These are phyloP conservation scores for Starmera pachycereana DNA, from an alignment of 805 yeast genomes.

Conservation along the genomic window DNA sequence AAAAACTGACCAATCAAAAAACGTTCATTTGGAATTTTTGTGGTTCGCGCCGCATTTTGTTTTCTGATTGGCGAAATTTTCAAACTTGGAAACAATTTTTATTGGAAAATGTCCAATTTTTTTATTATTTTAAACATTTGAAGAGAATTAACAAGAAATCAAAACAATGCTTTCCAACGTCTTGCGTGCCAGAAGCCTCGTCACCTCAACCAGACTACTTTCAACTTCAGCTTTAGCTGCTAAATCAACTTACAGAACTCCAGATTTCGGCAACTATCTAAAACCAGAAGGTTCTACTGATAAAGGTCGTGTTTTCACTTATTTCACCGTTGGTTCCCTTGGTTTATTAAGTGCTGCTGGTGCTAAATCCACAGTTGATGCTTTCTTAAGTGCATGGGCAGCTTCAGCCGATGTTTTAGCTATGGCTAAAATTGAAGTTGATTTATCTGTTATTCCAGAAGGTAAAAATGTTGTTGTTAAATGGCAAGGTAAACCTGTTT, in stretches of 20 bases:
- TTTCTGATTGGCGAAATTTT: too few relatives aligned
- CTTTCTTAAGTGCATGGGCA: conserved; percentile 85
- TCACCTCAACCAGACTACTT: conserved; percentile 20
- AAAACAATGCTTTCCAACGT: too few relatives aligned
- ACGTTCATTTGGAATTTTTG: too few relatives aligned
- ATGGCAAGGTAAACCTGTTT: conserved; percentile 99
- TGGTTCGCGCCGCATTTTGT: too few relatives aligned
- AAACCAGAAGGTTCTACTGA: conserved; percentile 63
- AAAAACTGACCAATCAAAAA: too few relatives aligned
- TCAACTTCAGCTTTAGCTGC: conserved; percentile 33
- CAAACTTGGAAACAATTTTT: too few relatives aligned
- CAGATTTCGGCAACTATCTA: conserved; percentile 77
- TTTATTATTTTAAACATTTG: too few relatives aligned
- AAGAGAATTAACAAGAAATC: too few relatives aligned
- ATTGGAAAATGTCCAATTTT: too few relatives aligned
- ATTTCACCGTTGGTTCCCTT: conserved; percentile 95
- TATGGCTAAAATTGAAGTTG: conserved; percentile 98
- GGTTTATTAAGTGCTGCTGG: conserved; percentile 89
- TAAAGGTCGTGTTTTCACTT: conserved; percentile 75
- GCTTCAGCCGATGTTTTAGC: conserved; percentile 99
- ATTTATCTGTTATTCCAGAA: conserved; percentile 84
- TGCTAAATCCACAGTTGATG: conserved; percentile 92
- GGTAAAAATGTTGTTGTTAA: conserved; percentile 97
- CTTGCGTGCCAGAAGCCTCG: conserved; percentile 1
- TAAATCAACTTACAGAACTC: conserved; percentile 80